These are phyloP conservation scores for Pseudogymnoascus sp. DNA, from an alignment of 2,329 filamentous ascomycete species.

Conservation along the genomic window DNA sequence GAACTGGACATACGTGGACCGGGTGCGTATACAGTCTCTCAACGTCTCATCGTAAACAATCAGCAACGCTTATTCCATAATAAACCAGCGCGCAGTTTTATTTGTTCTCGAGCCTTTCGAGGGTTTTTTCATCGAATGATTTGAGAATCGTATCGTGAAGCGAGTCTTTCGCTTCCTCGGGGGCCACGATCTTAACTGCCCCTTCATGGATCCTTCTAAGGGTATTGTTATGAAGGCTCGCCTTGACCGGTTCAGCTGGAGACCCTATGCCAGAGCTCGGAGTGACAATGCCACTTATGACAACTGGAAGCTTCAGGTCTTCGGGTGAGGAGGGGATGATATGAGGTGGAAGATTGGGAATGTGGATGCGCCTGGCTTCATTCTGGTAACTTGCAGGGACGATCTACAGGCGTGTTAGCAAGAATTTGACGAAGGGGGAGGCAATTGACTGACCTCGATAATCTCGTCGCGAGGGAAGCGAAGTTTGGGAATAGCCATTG, in stretches of 20 bases:
- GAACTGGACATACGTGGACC: neutral
- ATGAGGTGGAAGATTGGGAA: constrained; percentile 56
- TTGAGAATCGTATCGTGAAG: neutral
- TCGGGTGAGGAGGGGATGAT: constrained; percentile 74
- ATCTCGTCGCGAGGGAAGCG: constrained; percentile 96
- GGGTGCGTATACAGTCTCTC: neutral
- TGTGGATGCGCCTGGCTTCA: constrained; percentile 82
- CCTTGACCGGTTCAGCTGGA: constrained; percentile 17
- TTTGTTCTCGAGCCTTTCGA: neutral
- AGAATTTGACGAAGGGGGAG: neutral
- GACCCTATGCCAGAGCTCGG: constrained; percentile 24
- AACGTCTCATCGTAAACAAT: neutral
- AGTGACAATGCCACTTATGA: constrained; percentile 43
- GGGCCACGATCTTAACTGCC: neutral
- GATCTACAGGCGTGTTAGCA: constrained; percentile 44
- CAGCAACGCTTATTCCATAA: neutral
- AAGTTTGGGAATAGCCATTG: constrained; percentile 85
- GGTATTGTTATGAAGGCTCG: neutral
- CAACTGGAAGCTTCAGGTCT: constrained; percentile 72
- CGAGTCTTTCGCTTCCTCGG: neutral
- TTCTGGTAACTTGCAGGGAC: constrained; percentile 98
- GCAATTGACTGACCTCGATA: constrained; percentile 59
- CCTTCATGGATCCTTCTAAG: neutral
- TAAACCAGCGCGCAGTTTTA: neutral
- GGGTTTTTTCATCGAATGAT: neutral